phyloP scores from a whole-genome alignment of 73 alveolate genomes.

The Urostyla sp. region DNA sequence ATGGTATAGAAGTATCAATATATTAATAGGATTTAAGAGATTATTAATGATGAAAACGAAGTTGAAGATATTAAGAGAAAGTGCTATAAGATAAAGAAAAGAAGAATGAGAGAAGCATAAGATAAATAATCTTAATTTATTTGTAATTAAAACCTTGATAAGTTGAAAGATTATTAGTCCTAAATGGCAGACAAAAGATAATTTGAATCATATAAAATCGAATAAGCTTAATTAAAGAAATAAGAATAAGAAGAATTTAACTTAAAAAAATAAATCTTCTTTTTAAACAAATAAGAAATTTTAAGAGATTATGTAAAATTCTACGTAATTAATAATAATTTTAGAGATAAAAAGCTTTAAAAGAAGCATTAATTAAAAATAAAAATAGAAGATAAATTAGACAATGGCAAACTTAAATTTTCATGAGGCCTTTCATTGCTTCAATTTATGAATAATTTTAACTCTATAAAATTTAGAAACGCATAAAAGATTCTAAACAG shows the following conservation, averaged over 20 bases:
- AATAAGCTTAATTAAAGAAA: constrained; percentile 4
- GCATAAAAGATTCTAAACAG: background rate
- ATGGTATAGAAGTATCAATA: constrained; percentile 13
- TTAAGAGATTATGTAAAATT: constrained; percentile 30
- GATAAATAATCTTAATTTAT: background rate
- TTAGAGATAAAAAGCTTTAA: constrained; percentile 35
- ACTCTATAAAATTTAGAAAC: background rate
- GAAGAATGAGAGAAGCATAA: constrained; percentile 35
- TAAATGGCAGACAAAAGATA: background rate
- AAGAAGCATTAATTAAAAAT: constrained; percentile 4
- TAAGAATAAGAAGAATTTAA: constrained; percentile 7
- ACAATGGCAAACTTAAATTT: background rate
- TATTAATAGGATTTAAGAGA: constrained; percentile 21
- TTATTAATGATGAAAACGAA: constrained; percentile 27
- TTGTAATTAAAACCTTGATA: background rate
- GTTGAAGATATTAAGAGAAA: constrained; percentile 15
- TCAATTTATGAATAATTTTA: background rate
- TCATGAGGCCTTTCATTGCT: background rate
- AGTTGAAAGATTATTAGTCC: background rate
- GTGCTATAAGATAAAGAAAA: constrained; percentile 1
- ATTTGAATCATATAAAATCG: constrained; percentile 15
- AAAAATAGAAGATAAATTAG: background rate
- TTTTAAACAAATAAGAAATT: constrained; percentile 19
- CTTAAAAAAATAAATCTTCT: constrained; percentile 6
- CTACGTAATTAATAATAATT: background rate